Evolutionary conservation across 345 rosid species (phyloP), one percentile per base, ranked within the genome.

Genomic region (Melastoma malabathricum): DNA sequence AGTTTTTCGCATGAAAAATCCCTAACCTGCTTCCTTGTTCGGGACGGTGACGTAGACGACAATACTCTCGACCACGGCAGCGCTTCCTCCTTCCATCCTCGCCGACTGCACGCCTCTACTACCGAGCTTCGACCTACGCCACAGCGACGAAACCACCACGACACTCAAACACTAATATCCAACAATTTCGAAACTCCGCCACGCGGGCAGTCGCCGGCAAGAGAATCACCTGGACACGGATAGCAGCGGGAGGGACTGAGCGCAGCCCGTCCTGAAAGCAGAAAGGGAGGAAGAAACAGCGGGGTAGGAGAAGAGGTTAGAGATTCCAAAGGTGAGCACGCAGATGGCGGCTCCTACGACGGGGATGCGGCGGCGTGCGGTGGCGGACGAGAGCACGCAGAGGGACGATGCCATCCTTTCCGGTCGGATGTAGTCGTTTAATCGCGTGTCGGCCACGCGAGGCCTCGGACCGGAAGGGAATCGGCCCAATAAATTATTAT

Each of bases 41-140:
- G 96, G 92, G 20, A 86, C 98, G 57, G 94, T 86, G 52, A 86
- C 89, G 54, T 84, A 90, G 44, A 90, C 93, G 8, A 84, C 96
- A 56, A 84, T 75, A 60, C 85, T 82, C 13, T 86, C 85, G 46
- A 84, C 96, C 50, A 71, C 67, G 55, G 66, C 64, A 66, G 74
- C 52, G 48, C 52, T 63, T 18, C 69, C 84, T 59, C 50, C 83
- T 62, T 78, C 98, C 96, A 86, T 84, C 69, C 58, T 76, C 57
- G 65, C 70, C 44, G 67, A 48, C 44, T 18, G 65, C 45, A 56
- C 20, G 13, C 51, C 55, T 53, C 63, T 47, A 43, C 43, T 43
- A 57, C 87, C 53, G 31, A 74, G 68, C 58, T 65, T 89, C 59
- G 84, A 75, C 70, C 90, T 89, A 58, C 38, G 17, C 9, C 55